Evolutionary conservation across 2,329 filamentous ascomycete genomes (phyloP), one percentile per base, ranked within the genome.

Genomic region (Alternaria novae-zelandiae): DNA sequence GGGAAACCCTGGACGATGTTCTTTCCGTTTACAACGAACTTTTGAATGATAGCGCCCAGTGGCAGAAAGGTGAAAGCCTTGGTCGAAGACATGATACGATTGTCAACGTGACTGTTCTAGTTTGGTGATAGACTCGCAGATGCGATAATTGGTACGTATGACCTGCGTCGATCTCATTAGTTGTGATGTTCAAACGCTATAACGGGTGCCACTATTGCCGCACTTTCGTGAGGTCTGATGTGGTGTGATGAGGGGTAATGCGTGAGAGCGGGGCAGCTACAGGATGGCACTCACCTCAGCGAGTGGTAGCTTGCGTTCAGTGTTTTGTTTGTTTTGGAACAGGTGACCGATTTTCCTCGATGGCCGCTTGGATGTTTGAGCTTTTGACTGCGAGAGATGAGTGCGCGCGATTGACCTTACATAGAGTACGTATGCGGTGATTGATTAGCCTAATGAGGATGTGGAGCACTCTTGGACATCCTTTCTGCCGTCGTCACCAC

Each of bases 1-100:
- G 91, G 88, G 82, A 97, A 97, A 57, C 90, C 90, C 71, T 96
- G 91, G 21, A 97, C 94, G 69, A 99, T 96, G 83, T 97, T 96
- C 77, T 88, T 83, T 67, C 89, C 91, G 63, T 86, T 91, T 70
- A 98, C 87, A 51, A 85, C 86, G 83, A 97, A 90, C 75, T 91
- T 88, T 79, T 97, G 90, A 77, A 96, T 90, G 77, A 93, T 92
- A 73, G 91, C 92, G 66, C 92, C 92, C 54, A 92, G 85, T 23
- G 91, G 89, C 65, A 95, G 84, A 81, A 95, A 92, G 46, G 85
- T 84, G 59, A 79, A 78, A n/a, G 76, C 76, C 36, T 75, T 71
- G 54, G 68, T 63, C 45, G 74, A 67, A 60, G 76, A 72, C 77
- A 79, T 79, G 58, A 20, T 68, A 26, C 54, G 50, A 55, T 21